phyloP scores from a whole-genome alignment of 108 stramenopile species.

The Nannochloropsis gaditana region DNA sequence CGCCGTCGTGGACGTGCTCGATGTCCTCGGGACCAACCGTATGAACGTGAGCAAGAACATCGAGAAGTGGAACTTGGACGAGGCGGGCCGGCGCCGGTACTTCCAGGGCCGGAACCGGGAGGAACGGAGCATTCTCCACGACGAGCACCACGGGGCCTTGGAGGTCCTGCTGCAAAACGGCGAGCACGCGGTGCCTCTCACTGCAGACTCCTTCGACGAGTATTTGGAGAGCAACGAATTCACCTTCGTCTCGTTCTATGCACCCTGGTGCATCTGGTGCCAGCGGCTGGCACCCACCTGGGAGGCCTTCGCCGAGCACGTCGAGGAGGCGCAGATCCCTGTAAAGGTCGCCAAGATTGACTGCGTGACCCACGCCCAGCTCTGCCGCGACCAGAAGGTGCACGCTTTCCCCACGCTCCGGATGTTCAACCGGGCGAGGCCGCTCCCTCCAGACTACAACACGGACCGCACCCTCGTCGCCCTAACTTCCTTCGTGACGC shows the following conservation, averaged over 20 bases:
- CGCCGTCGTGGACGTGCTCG: slow-evolving; percentile 55
- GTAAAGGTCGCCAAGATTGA: slow-evolving; percentile 62
- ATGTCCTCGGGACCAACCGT: slow-evolving; percentile 72
- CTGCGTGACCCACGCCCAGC: slow-evolving; percentile 69
- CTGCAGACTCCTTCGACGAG: background rate
- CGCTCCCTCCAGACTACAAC: slow-evolving; percentile 66
- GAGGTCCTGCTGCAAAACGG: slow-evolving; percentile 57
- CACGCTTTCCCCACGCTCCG: slow-evolving; percentile 83
- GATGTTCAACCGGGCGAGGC: slow-evolving; percentile 59
- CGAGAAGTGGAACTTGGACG: slow-evolving; percentile 81
- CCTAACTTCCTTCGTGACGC: slow-evolving; percentile 59
- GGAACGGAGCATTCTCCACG: slow-evolving; percentile 71
- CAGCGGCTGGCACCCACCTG: slow-evolving; percentile 86
- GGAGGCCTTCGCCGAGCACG: slow-evolving; percentile 70
- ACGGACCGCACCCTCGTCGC: slow-evolving; percentile 79
- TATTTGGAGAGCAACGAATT: background rate
- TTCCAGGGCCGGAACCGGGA: slow-evolving; percentile 74
- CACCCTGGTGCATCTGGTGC: slow-evolving; percentile 97
- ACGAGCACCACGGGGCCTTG: slow-evolving; percentile 62
- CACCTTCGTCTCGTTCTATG: slow-evolving; percentile 60
- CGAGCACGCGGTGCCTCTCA: slow-evolving; percentile 25
- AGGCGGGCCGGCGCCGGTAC: slow-evolving; percentile 64
- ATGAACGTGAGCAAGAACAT: slow-evolving; percentile 92
- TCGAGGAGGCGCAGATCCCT: slow-evolving; percentile 39
- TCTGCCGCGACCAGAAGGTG: slow-evolving; percentile 71